These are phyloP conservation scores for Tuber aestivum DNA, from an alignment of 495 filamentous ascomycete species.

Conservation along the genomic window DNA sequence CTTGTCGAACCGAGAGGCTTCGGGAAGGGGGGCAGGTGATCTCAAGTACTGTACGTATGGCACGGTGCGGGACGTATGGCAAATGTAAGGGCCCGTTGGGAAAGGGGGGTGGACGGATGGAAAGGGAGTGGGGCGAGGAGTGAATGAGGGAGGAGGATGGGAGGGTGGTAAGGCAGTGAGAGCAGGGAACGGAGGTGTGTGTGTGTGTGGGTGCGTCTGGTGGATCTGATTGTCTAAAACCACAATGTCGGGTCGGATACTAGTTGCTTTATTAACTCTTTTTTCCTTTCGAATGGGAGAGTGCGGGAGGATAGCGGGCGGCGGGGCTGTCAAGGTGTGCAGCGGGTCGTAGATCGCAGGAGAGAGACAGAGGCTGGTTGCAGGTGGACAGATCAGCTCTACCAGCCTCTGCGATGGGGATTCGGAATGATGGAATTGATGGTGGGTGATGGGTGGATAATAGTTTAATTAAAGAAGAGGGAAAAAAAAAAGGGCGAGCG, in stretches of 20 bases:
- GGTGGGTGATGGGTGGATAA: conserved; percentile 17
- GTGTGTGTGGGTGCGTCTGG: conserved; percentile 9
- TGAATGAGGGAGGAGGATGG: not conserved
- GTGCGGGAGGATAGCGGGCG: conserved; percentile 28
- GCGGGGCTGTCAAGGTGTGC: conserved; percentile 37
- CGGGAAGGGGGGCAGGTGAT: conserved; percentile 35
- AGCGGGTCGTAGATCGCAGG: conserved; percentile 40
- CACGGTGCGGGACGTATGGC: conserved; percentile 23
- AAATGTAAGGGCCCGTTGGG: conserved; percentile 36
- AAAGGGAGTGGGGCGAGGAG: not conserved
- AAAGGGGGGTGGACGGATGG: conserved; percentile 5
- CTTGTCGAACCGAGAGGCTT: conserved; percentile 33
- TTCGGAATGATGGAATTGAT: conserved; percentile 29
- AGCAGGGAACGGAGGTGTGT: conserved; percentile 18
- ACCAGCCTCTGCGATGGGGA: conserved; percentile 33
- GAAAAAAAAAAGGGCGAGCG: conserved; percentile 1
- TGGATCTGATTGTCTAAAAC: conserved; percentile 27
- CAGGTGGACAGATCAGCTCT: conserved; percentile 36
- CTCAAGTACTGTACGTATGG: conserved; percentile 12
- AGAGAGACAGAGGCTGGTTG: conserved; percentile 35
- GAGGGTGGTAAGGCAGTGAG: conserved; percentile 8
- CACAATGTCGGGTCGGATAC: conserved; percentile 29
- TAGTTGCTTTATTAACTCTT: conserved; percentile 29
- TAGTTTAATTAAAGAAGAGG: not conserved
- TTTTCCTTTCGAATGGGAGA: conserved; percentile 8